Base-by-base conservation (phyloP, 164 flowering plant genomes). In the Kalanchoe fedtschenkoi region DNA sequence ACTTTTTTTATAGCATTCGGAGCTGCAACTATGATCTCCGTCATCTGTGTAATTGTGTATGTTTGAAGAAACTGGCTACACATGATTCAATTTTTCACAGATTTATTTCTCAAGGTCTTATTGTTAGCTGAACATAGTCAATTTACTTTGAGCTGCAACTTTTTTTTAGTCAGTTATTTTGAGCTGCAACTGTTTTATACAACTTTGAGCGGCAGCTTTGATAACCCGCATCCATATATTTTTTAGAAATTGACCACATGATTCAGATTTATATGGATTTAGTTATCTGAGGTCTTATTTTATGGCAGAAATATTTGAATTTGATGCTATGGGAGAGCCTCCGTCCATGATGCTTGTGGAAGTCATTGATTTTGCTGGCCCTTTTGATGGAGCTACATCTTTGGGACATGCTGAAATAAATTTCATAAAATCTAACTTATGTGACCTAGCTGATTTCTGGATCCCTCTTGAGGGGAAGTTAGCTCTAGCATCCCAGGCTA, bases 291-390 rank as follows among this genome's bases (percentile, higher is more conserved):
- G 3, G 56, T 13, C 56, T 26, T 17, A 2, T 51, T 51, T 17
- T 24, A 51, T 51, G 16, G 15, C 89, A 93, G 98, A 93, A 75
- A 86, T 93, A 75, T 89, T 88, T 77, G 98, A 89, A 72, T 93
- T 93, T 76, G 97, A 93, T 77, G 98, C 98, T 57, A 93, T 86
- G 96, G 92, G 85, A 59, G 97, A 93, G 24, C 90, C 95, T 56
- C 98, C 98, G 61, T 93, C 98, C 59, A 70, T 78, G 66, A 70
- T 93, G 74, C 88, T 80, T 60, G 82, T 93, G 57, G 97, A 89
- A 79, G 89, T 89, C 66, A 89, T 63, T 72, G 97, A 89, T 78
- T 93, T 93, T 79, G 97, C 90, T 82, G 98, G 96, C 41, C 98
- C 97, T 62, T 93, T 93, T 69, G 87, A 83, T 72, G 95, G 89